Evolutionary conservation across 805 yeast genomes (phyloP), one percentile per base, ranked within the genome.

Genomic region (Priceomyces castillae): DNA sequence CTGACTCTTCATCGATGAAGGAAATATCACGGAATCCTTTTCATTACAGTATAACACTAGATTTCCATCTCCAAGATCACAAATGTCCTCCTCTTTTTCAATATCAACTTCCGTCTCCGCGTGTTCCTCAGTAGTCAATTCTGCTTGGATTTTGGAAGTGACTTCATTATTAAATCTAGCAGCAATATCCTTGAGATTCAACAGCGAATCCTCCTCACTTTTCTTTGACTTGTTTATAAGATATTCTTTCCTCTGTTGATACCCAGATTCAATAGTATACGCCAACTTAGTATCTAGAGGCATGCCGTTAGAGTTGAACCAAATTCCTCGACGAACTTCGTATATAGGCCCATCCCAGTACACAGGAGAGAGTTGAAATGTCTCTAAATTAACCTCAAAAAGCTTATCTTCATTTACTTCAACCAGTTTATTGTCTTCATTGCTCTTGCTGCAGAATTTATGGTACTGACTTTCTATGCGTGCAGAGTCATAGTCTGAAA

Each of bases 291-390:
- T 67, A 7, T 71, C 55, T 20, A 88, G 62, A 0, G 95, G 95
- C 4, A 56, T 54, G 1, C 80, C 79, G 40, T 77, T 77, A 7
- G 75, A 58, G 30, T 71, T 65, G 58, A 88, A 89, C 98, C 98
- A 92, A 1, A 81, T 60, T 1, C 96, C 96, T 42, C 97, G 67
- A 37, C 96, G 71, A 1, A 92, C 84, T 46, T 86, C 90, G 57
- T 82, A 92, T 0, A 70, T 65, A 0, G 97, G 94, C 1, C 97
- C 97, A 6, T 80, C 81, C 97, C 97, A 92, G 59, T 82, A 92
- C 0, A 82, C 76, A 0, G 98, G 95, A 2, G 64, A 50, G 53
- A 90, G 60, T 39, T 72, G 73, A 62, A 81, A 73, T 5, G 65
- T 61, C 0, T 57, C 48, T 16, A 92, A 47, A 54, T 88, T 80